Evolutionary conservation across 1,284 basidiomycete species (phyloP).

Genomic region (Gastroboletus turbinatus): DNA sequence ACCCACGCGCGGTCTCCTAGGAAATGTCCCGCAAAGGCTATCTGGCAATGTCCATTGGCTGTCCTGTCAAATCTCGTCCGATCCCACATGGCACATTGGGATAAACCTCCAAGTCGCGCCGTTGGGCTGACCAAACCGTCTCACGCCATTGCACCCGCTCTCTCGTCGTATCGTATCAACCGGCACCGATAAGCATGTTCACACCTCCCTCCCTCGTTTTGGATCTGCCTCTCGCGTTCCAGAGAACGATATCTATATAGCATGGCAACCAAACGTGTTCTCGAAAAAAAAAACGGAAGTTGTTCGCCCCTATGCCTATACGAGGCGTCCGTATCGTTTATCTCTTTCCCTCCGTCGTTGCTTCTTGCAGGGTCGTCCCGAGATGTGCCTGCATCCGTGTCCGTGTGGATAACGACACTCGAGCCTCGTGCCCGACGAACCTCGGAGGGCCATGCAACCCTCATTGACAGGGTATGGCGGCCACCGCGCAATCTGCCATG

Average conservation of each 20-base stretch:
- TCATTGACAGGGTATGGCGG: not conserved
- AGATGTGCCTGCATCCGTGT: not conserved
- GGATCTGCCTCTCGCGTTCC: not conserved
- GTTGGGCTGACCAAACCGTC: not conserved
- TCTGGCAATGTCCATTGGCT: conserved; percentile 2
- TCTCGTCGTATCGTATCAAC: not conserved
- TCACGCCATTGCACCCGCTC: not conserved
- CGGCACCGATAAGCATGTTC: conserved; percentile 2
- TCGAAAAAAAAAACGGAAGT: not conserved
- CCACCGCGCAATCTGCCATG: not conserved
- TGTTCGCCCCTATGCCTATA: not conserved
- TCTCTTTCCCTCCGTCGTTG: conserved; percentile 7
- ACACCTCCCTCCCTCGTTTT: not conserved
- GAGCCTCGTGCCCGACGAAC: conserved; percentile 8
- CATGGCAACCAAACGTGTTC: too few relatives aligned
- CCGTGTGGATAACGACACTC: conserved; percentile 1
- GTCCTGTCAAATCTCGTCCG: not conserved
- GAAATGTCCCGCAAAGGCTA: conserved; percentile 15
- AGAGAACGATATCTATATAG: not conserved
- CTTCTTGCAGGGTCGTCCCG: conserved; percentile 4
- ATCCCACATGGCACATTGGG: not conserved
- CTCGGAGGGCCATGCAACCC: not conserved
- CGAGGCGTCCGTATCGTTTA: not conserved
- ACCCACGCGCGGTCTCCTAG: conserved; percentile 32
- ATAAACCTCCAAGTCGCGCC: not conserved